Percentiles rank a stretch among this genome's conserved stretches.
Evolutionary conservation across 805 yeast genomes (phyloP).

Genomic region (Jamesozyma lodderae): DNA sequence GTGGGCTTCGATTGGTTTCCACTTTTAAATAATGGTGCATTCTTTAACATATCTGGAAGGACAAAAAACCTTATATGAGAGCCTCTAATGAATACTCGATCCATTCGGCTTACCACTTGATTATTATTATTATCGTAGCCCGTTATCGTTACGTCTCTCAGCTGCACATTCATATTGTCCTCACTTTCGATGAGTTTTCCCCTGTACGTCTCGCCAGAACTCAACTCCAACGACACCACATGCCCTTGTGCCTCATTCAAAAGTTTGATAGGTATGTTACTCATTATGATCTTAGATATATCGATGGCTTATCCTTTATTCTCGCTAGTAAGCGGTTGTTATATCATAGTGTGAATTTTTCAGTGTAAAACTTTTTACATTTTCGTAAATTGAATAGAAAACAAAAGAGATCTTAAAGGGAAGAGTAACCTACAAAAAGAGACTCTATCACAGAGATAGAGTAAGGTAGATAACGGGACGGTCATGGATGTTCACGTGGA

Average conservation of each 20-base stretch:
- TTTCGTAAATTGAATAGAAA: no score
- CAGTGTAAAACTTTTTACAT: no score
- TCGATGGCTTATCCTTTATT: no score
- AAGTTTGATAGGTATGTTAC: conserved; percentile 65
- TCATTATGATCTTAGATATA: no score
- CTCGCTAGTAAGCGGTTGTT: no score
- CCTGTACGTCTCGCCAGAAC: conserved; percentile 77
- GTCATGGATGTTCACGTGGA: conserved; percentile 23
- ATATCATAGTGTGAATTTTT: no score
- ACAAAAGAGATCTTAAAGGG: no score
- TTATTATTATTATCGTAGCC: conserved; percentile 48
- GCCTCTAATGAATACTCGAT: conserved; percentile 84
- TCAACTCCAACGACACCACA: conserved; percentile 68
- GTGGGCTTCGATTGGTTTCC: conserved; percentile 49
- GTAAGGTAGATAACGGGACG: background rate
- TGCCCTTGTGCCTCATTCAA: conserved; percentile 89
- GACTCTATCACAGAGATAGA: background rate
- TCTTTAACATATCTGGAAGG: conserved; percentile 77
- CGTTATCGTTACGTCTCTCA: conserved; percentile 74
- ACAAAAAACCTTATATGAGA: conserved; percentile 77
- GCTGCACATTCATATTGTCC: conserved; percentile 89
- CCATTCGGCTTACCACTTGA: conserved; percentile 53
- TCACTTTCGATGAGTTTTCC: conserved; percentile 84
- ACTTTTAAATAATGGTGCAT: conserved; percentile 80
- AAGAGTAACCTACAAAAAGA: no score